Conservation (phyloP, 768 basidiomycete species). For the Russula griseocarnosa region DNA sequence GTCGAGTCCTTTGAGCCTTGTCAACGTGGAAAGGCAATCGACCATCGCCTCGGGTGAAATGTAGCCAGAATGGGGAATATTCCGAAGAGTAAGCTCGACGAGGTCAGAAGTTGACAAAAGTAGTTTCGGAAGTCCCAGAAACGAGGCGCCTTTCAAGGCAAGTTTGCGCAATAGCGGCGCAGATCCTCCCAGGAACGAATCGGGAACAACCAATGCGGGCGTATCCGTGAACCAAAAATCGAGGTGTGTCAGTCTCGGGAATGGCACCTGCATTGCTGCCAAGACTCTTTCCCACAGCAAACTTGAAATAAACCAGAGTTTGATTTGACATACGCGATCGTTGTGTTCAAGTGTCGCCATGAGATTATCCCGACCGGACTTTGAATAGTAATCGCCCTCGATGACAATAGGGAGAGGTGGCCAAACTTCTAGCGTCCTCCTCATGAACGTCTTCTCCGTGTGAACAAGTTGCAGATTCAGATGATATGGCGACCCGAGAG, state of each 20-base stretch:
- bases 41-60: not conserved
- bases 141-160: not conserved
- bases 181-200: not conserved
- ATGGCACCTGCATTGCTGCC: not conserved
- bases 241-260: not conserved
- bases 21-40: not conserved
- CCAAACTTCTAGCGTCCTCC: not conserved
- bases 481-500: not conserved
- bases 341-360: not conserved
- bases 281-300: not conserved
- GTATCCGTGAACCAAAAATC: not conserved
- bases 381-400: not conserved
- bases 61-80: not conserved
- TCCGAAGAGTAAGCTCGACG: not conserved
- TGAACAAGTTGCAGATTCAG: not conserved
- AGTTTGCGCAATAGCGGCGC: not conserved
- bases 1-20: not conserved
- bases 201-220: not conserved
- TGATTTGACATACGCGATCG: not conserved
- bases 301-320: not conserved
- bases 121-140: not conserved
- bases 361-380: not conserved
- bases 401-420: not conserved
- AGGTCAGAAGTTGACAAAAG: not conserved
- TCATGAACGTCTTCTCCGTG: not conserved